phyloP scores from a whole-genome alignment of 306 rosid genomes.

The Prunus armeniaca region DNA sequence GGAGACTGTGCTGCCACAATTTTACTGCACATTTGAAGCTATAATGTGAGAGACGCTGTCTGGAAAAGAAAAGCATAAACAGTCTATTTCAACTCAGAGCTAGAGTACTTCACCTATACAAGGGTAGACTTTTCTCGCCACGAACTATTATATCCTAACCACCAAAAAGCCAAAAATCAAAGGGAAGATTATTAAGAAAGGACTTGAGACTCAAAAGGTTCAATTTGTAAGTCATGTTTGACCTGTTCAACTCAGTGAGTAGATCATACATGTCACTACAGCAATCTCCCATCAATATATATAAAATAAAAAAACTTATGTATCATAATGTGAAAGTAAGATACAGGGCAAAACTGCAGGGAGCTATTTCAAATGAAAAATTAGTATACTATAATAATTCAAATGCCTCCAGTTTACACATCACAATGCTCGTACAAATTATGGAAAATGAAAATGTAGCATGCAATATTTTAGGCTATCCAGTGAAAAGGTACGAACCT shows the following conservation, averaged over 20 bases:
- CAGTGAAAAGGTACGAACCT: conserved; percentile 46
- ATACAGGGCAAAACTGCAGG: neutral
- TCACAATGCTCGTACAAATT: neutral
- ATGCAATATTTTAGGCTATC: neutral
- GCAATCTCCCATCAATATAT: neutral
- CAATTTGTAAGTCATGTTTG: neutral
- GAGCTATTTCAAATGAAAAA: too few species aligned
- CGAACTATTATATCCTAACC: conserved; percentile 83
- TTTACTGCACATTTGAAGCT: conserved; percentile 68
- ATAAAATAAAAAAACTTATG: neutral
- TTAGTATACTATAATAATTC: too few species aligned
- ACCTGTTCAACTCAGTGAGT: neutral
- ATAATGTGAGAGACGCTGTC: conserved; percentile 29
- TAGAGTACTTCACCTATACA: conserved; percentile 66
- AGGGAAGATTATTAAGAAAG: conserved; percentile 1
- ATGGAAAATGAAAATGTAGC: neutral
- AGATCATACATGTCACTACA: neutral
- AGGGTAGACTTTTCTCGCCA: conserved; percentile 77
- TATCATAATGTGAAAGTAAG: neutral
- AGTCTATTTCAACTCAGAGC: conserved; percentile 14
- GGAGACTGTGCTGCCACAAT: conserved; percentile 82
- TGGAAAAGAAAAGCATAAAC: conserved; percentile 9
- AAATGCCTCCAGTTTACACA: neutral
- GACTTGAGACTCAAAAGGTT: conserved; percentile 9
- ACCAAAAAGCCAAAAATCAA: conserved; percentile 3